These are phyloP conservation scores for Phytophthora meadii DNA, from an alignment of 352 stramenopile genomes.

Conservation along the genomic window DNA sequence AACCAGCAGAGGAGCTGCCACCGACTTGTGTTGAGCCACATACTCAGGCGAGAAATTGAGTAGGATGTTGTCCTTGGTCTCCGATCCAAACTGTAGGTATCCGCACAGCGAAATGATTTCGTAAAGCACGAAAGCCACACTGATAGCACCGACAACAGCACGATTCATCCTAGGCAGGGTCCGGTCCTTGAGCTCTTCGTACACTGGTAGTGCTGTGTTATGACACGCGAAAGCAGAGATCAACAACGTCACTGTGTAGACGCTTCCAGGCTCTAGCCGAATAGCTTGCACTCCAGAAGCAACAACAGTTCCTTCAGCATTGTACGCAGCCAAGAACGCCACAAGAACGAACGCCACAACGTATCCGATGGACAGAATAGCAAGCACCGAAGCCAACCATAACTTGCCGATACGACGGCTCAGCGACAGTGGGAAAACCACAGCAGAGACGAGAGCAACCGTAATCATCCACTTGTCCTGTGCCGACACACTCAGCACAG, in stretches of 20 bases:
- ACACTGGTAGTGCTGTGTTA: conserved; percentile 80
- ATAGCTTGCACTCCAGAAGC: conserved; percentile 46
- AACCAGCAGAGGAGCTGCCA: conserved; percentile 58
- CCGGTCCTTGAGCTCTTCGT: conserved; percentile 72
- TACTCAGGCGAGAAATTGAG: conserved; percentile 82
- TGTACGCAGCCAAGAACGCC: conserved; percentile 46
- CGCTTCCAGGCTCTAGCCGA: conserved; percentile 59
- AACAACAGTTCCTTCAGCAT: conserved; percentile 11
- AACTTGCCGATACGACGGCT: conserved; percentile 68
- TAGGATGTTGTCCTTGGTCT: conserved; percentile 77
- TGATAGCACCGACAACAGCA: conserved; percentile 66
- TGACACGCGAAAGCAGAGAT: conserved; percentile 80
- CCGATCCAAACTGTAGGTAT: conserved; percentile 73
- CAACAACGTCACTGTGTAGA: conserved; percentile 81
- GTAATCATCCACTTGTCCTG: conserved; percentile 67
- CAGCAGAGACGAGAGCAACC: conserved; percentile 29
- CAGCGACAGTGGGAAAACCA: conserved; percentile 72
- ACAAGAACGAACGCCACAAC: conserved; percentile 70
- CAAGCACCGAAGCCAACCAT: conserved; percentile 63
- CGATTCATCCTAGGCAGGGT: conserved; percentile 68
- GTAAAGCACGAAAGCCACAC: conserved; percentile 74
- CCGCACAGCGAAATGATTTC: conserved; percentile 70
- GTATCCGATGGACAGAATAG: conserved; percentile 73
- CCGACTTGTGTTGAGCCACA: conserved; percentile 45
- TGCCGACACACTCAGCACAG: conserved; percentile 44